Base-by-base conservation (phyloP, 441 rosid species). In the Capsella rubella region DNA sequence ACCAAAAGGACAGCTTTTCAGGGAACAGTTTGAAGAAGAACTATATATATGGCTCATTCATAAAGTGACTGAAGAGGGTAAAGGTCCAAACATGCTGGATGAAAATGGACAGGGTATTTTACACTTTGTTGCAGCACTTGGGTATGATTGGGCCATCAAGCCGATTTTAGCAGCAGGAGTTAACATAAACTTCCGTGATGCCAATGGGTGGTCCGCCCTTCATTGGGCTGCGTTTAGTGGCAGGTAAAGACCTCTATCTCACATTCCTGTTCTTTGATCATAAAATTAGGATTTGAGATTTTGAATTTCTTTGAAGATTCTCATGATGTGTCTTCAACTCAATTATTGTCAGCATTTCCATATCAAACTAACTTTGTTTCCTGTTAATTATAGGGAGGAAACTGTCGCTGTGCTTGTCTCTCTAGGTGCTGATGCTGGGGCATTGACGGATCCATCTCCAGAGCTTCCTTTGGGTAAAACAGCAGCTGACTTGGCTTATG, bases 201-300 rank as follows among this genome's bases (percentile, higher is more conserved):
- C 74, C 10, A 88, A 87, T 83, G 99, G 99, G 15, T 92, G 99
- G 99, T 92, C 99, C 51, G 98, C 99, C 3, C 97, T 95, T 73
- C 99, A 92, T 28, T 95, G 98, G 98, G 98, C 99, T 72, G 99
- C 99, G 35, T 87, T 66, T 55, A 84, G 73, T 79, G 98, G 99
- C 85, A 92, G 98, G 99, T 80, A 77, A 78, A 14, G 62, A 64
- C 51, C 71, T 65, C 69, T 67, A 51, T 77, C 62, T 77, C 14
- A 49, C 40, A 11, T 12, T 69, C 70, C 28, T 42, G 49, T 27
- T 55, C 31, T 35, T 39, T 75, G 45, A 29, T 29, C 29, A 27
- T 32, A 14, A 8, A 11, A 18, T 46, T 74, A 15, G 31, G 35
- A 64, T 72, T 21, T 59, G 65, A 47, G 58, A 4, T 51, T 39